Base-by-base conservation (phyloP, 768 basidiomycete genomes). In the Ephemerocybe angulata region DNA sequence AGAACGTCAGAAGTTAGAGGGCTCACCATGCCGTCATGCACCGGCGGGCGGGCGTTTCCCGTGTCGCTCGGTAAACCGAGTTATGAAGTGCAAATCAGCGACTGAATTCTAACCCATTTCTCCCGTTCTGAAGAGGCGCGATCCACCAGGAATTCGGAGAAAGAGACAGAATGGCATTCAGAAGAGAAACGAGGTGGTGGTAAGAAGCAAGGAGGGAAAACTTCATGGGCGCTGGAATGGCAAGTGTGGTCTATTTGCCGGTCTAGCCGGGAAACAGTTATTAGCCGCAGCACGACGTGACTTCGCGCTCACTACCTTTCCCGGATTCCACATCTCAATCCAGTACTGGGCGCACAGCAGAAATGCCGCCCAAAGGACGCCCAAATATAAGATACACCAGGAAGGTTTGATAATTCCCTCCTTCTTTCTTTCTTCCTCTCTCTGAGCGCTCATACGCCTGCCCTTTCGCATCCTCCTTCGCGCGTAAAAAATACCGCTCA, bases 231-330 rank as follows among this genome's bases (percentile, higher is more conserved):
- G 64, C 65, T 60, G 58, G 65, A 64, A 64, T 60, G 48, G 61
- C 63, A 54, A 67, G 65, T 63, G 65, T 59, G n/a, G 19, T 21
- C n/a, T 70, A 70, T 75, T 69, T 72, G 62, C 72, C 70, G 70
- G 66, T 68, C 43, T 61, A 58, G 60, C 63, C 70, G 72, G 70
- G 65, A 71, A 68, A 71, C 60, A 55, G 37, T 60, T 59, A 56
- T 64, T 56, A 47, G 40, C 27, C 52, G 51, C 51, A 41, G 22
- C 19, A 12, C 15, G 27, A 15, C 19, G 29, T 29, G 41, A 29
- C 22, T 29, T 21, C 19, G 37, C 50, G 37, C 50, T n/a, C 50
- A 40, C 37, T 42, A 12, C 40, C 50, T 38, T 33, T 27, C 21
- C 52, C 27, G 42, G 41, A 19, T 27, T 13, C 37, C n/a, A 22